phyloP scores from a whole-genome alignment of 192 early-diverging fungal genomes.

The Pilobolus umbonatus region DNA sequence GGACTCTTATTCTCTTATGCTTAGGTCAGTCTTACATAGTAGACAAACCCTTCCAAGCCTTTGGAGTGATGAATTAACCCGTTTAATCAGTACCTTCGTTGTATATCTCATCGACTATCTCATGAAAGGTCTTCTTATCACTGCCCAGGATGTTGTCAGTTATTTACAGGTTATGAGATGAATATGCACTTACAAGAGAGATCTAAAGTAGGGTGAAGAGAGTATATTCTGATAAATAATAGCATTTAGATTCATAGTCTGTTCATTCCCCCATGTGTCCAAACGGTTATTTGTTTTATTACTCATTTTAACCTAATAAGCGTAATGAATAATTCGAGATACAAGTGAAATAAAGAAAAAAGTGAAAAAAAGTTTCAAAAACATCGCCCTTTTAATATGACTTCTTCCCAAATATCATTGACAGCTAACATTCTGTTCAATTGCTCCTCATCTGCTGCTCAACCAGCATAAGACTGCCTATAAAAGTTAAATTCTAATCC shows the following conservation, averaged over 20 bases:
- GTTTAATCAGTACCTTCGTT: conserved; percentile 46
- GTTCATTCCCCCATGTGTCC: conserved; percentile 69
- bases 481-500: conserved; percentile 83
- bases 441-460: conserved; percentile 35
- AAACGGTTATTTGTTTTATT: conserved; percentile 39
- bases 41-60: background rate
- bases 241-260: conserved; percentile 80
- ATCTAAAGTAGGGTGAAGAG: conserved; percentile 70
- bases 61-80: background rate
- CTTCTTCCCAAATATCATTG: too few species aligned
- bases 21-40: background rate
- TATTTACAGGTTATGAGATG: background rate
- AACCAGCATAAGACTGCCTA: conserved; percentile 90
- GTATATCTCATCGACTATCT: conserved; percentile 73
- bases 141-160: conserved; percentile 16
- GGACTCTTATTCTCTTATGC: background rate
- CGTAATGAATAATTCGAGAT: background rate
- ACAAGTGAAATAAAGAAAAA: background rate
- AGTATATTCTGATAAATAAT: conserved; percentile 68
- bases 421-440: too few species aligned
- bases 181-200: conserved; percentile 53
- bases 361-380: too few species aligned
- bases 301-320: conserved; percentile 21
- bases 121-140: conserved; percentile 71
- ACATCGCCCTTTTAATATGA: too few species aligned